Conservation (phyloP, 495 filamentous ascomycete genomes). For the Annulohypoxylon nitens region DNA sequence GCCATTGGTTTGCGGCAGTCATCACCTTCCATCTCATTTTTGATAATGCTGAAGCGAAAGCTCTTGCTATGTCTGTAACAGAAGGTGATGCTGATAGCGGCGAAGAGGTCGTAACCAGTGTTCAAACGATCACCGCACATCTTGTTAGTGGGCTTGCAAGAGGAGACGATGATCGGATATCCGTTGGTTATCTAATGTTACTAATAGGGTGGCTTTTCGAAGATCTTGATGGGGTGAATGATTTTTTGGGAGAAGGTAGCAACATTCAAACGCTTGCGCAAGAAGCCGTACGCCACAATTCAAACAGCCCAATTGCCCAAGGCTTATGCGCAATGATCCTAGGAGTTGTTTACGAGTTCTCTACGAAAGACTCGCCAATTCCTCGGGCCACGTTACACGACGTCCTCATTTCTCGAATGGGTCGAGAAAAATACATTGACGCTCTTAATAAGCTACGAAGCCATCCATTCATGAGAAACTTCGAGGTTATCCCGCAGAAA, state of each 20-base stretch:
- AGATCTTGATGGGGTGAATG: slow-evolving; percentile 89
- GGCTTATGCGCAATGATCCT: slow-evolving; percentile 87
- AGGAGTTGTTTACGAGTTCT: slow-evolving; percentile 96
- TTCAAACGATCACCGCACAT: slow-evolving; percentile 86
- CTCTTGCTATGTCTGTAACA: slow-evolving; percentile 80
- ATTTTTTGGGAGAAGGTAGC: slow-evolving; percentile 95
- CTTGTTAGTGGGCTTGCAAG: slow-evolving; percentile 80
- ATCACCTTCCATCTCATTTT: slow-evolving; percentile 90
- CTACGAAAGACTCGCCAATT: slow-evolving; percentile 94
- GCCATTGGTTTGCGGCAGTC: slow-evolving; percentile 91
- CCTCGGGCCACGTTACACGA: slow-evolving; percentile 84
- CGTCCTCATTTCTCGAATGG: slow-evolving; percentile 81
- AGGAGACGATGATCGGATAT: slow-evolving; percentile 82
- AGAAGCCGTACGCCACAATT: slow-evolving; percentile 67
- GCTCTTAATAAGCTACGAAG: slow-evolving; percentile 82
- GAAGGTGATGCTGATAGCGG: slow-evolving; percentile 92
- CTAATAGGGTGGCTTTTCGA: slow-evolving; percentile 95
- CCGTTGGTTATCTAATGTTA: slow-evolving; percentile 90
- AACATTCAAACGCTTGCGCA: slow-evolving; percentile 88
- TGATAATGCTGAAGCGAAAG: slow-evolving; percentile 84
- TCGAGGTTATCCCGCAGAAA: slow-evolving; percentile 85
- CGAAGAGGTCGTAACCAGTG: slow-evolving; percentile 95
- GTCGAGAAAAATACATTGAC: slow-evolving; percentile 90
- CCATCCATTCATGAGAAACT: slow-evolving; percentile 88
- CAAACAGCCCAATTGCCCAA: slow-evolving; percentile 75